These are phyloP conservation scores for Tolypocladium pustulatum DNA, from an alignment of 2,329 filamentous ascomycete genomes.

Conservation along the genomic window DNA sequence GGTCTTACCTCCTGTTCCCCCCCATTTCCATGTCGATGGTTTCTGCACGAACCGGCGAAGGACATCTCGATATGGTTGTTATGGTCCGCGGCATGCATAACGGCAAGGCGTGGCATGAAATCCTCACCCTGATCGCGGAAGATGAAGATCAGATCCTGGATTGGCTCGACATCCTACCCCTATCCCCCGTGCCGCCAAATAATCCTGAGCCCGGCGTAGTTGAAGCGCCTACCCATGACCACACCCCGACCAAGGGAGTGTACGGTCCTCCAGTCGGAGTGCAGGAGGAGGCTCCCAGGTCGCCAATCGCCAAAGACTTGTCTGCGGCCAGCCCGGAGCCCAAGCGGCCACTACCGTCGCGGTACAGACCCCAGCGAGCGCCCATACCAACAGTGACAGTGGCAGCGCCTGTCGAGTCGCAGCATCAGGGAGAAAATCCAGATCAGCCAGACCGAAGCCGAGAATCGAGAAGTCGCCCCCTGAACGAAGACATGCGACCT, in stretches of 20 bases:
- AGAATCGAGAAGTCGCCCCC: constrained; percentile 16
- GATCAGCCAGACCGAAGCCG: constrained; percentile 16
- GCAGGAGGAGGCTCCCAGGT: constrained; percentile 12
- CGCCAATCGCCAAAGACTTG: constrained; percentile 7
- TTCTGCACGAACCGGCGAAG: constrained; percentile 69
- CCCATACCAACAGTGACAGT: background rate
- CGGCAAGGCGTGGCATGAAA: constrained; percentile 68
- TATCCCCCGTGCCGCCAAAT: constrained; percentile 36
- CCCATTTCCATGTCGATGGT: constrained; percentile 64
- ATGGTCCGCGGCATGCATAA: constrained; percentile 71
- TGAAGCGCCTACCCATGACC: constrained; percentile 12
- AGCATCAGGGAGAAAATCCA: constrained; percentile 4
- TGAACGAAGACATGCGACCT: constrained; percentile 26
- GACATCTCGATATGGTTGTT: constrained; percentile 61
- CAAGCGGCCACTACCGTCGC: constrained; percentile 11
- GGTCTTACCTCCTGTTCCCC: constrained; percentile 80
- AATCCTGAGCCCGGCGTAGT: constrained; percentile 23
- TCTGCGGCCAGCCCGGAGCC: constrained; percentile 10
- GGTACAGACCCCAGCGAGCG: constrained; percentile 14
- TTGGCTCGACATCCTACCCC: constrained; percentile 73
- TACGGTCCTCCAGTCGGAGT: constrained; percentile 21
- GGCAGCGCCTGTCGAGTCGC: background rate
- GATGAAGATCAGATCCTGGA: constrained; percentile 69
- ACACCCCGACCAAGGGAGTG: constrained; percentile 6
- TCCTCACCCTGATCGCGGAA: constrained; percentile 67